Conservation (phyloP, 345 rosid genomes). For the Eucalyptus erythrocorys region DNA sequence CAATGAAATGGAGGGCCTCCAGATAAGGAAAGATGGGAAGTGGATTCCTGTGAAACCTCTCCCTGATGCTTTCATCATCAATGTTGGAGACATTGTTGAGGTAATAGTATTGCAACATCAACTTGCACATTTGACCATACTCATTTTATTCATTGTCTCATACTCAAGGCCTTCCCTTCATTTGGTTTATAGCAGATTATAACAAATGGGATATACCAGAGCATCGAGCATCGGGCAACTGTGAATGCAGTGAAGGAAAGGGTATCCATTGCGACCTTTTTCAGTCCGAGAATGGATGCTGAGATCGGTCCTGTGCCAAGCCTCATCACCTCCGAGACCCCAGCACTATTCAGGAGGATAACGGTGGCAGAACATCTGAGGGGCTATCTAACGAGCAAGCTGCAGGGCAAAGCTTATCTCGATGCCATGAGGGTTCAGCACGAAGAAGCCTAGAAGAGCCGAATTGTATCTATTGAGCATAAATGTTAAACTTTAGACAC, state of each 20-base stretch:
- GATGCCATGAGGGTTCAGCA: slow-evolving; percentile 5
- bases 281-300: neutral
- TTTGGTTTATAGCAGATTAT: neutral
- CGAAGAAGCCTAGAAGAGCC: neutral
- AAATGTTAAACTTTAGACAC: neutral
- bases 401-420: neutral
- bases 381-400: neutral
- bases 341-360: neutral
- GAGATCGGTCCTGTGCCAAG: neutral
- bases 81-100: slow-evolving; percentile 1
- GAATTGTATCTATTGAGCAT: neutral
- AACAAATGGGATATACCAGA: slow-evolving; percentile 5
- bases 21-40: neutral
- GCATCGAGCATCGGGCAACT: slow-evolving; percentile 5
- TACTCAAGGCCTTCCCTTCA: neutral
- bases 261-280: neutral
- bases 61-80: neutral
- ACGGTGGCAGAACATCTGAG: neutral
- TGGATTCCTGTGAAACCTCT: slow-evolving; percentile 1
- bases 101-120: neutral
- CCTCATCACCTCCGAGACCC: neutral
- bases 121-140: neutral
- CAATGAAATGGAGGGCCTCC: slow-evolving; percentile 5
- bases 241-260: slow-evolving; percentile 4
- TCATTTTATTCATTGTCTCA: neutral